Base-by-base conservation (phyloP, 106 monocot species). In the Phalaenopsis aphrodite region DNA sequence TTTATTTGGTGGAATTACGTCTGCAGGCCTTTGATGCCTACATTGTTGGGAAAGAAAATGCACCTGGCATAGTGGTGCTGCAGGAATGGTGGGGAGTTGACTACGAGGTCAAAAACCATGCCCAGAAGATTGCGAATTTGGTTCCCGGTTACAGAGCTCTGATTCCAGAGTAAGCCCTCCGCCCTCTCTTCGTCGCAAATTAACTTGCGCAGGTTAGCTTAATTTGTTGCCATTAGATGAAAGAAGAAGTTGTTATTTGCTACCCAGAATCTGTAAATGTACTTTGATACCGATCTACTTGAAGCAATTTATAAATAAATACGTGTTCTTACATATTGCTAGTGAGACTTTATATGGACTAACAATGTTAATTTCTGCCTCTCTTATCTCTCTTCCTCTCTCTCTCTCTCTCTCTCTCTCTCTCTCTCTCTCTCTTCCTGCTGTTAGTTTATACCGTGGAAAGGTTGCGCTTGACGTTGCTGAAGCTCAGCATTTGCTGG, bases 71-170 rank as follows among this genome's bases (percentile, higher is more conserved):
- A 58, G 94, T 98, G 19, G 97, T 98, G 69, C 39, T 98, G 86
- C 97, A 98, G 72, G 97, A 98, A 82, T 92, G 94, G 97, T 98
- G 97, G 97, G 97, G 97, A 37, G 94, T 98, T 68, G 97, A 98
- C 78, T 98, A 88, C 82, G 97, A 98, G 84, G 81, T 98, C 36
- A 94, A 98, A 80, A 98, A 98, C 78, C 92, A 98, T 84, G 97
- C 97, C 30, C 75, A 86, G 46, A 85, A 86, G 52, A 94, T 98
- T 83, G 90, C 97, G 1, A 77, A 84, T 17, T 36, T 98, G 79
- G 84, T 82, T 64, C 81, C 92, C 7, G 97, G 94, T 67, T 98
- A 92, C 75, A 90, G 90, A 92, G 90, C 94, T 37, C 79, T 98
- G 8, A 98, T 98, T 82, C 97, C 97, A 68, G 97, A 98, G 97